These are phyloP conservation scores for Tubosaeta brunneosetosa DNA, from an alignment of 768 basidiomycete genomes.

Conservation along the genomic window DNA sequence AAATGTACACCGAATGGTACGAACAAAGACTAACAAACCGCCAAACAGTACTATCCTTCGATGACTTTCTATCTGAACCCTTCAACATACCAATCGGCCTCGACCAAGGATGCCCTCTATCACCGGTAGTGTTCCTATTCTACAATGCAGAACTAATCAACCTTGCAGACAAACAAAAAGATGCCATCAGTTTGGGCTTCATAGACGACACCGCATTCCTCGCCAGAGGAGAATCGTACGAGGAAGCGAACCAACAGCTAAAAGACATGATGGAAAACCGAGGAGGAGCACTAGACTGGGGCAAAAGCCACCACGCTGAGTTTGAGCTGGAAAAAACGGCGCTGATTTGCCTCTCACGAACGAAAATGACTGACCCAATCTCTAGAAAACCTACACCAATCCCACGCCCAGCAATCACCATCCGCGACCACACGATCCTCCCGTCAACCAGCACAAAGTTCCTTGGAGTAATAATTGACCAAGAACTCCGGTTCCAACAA, in stretches of 20 bases:
- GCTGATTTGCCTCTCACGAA: neutral
- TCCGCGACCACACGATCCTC: neutral
- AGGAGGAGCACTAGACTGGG: neutral
- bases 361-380: neutral
- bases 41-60: conserved; percentile 13
- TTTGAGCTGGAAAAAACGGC: conserved; percentile 4
- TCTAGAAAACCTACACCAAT: neutral
- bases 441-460: neutral
- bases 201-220: conserved; percentile 3
- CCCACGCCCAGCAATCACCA: neutral
- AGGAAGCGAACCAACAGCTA: neutral
- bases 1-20: neutral
- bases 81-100: conserved; percentile 22
- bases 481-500: conserved; percentile 35
- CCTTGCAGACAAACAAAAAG: neutral
- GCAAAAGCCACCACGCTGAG: neutral
- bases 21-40: neutral
- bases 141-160: conserved; percentile 26
- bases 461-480: neutral
- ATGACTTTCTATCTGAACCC: conserved; percentile 15
- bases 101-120: conserved; percentile 2
- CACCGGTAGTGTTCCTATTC: conserved; percentile 23
- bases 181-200: conserved; percentile 3
- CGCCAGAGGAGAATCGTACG: neutral
- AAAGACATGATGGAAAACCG: neutral